These are phyloP conservation scores for Alternaria brassicicola DNA, from an alignment of 2,329 filamentous ascomycete genomes.

Conservation along the genomic window DNA sequence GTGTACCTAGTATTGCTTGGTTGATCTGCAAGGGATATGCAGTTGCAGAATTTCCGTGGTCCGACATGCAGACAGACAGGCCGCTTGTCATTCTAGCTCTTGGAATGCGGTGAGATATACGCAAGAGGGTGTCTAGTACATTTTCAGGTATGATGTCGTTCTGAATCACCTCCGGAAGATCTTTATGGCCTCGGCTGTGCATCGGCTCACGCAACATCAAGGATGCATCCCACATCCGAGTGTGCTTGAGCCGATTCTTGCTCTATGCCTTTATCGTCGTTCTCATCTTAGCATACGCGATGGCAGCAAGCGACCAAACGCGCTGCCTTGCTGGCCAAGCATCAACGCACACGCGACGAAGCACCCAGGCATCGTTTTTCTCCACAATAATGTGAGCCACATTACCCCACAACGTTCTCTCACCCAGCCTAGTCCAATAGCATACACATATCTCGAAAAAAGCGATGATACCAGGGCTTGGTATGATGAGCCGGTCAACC, in stretches of 20 bases:
- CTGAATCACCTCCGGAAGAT: not conserved
- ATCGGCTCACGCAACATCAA: not conserved
- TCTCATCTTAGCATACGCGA: conserved; percentile 9
- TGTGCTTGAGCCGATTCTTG: conserved; percentile 10
- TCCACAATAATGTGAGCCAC: conserved; percentile 11
- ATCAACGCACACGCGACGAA: conserved; percentile 18
- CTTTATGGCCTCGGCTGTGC: not conserved
- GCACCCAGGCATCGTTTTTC: conserved; percentile 17
- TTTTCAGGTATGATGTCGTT: not conserved
- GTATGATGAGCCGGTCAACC: conserved; percentile 10
- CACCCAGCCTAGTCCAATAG: conserved; percentile 6
- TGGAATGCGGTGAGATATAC: not conserved
- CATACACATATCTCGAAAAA: not conserved
- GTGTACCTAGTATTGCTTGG: not conserved
- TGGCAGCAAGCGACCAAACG: conserved; percentile 16
- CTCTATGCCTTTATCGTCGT: not conserved
- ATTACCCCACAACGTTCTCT: not conserved
- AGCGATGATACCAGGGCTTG: conserved; percentile 6
- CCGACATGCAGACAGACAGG: not conserved
- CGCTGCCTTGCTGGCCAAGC: conserved; percentile 12
- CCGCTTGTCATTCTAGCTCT: not conserved
- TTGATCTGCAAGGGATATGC: conserved; percentile 1
- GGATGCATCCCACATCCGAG: not conserved
- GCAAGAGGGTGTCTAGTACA: not conserved
- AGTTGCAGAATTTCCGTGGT: not conserved